phyloP scores from a whole-genome alignment of 345 rosid species.

The Syzygium aromaticum region DNA sequence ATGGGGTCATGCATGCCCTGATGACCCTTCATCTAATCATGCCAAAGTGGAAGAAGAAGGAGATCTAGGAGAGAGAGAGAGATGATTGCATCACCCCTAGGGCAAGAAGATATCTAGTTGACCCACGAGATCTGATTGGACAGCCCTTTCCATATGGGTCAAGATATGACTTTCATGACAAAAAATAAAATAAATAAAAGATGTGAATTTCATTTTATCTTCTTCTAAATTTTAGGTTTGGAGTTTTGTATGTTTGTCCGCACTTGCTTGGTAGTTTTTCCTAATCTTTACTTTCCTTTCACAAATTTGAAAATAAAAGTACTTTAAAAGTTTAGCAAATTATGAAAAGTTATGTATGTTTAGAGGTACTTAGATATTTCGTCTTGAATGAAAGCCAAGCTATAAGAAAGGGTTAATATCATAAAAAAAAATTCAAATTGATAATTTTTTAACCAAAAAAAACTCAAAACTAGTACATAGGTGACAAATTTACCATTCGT shows the following conservation, averaged over 20 bases:
- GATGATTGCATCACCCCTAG: neutral
- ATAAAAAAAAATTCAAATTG: too few species aligned
- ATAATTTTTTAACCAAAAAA: too few species aligned
- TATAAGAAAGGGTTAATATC: neutral
- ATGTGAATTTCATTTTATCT: neutral
- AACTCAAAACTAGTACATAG: rapidly evolving
- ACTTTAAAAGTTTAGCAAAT: neutral
- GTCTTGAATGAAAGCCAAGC: neutral
- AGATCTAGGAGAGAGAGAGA: neutral
- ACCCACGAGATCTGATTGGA: neutral
- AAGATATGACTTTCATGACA: neutral
- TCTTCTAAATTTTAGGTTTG: neutral
- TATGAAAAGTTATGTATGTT: neutral
- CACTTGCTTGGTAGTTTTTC: neutral
- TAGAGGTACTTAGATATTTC: neutral
- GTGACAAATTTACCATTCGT: too few species aligned
- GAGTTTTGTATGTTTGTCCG: neutral
- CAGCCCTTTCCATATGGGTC: neutral
- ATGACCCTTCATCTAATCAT: neutral
- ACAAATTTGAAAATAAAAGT: neutral
- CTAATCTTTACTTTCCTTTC: neutral
- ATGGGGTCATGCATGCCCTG: neutral
- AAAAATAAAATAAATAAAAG: neutral
- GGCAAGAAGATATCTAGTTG: neutral
- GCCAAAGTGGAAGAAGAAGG: neutral